Evolutionary conservation across 495 filamentous ascomycete species (phyloP).

Genomic region (Neurospora sp.): DNA sequence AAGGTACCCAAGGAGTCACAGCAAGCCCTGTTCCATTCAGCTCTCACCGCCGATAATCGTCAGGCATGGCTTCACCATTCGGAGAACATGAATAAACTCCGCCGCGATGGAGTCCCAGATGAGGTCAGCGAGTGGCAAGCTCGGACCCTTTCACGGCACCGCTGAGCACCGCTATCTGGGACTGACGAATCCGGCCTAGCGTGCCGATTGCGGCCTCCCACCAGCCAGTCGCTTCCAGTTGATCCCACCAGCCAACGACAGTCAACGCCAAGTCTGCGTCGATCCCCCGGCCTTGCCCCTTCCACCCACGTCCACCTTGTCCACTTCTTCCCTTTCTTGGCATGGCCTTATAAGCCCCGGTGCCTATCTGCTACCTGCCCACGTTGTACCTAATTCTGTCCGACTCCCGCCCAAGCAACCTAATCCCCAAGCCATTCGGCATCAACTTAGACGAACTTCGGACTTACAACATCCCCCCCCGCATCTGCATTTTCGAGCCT

Average conservation of each 20-base stretch:
- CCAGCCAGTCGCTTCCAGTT: neutral
- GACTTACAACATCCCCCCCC: neutral
- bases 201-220: neutral
- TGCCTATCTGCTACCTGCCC: neutral
- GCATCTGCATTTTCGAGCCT: neutral
- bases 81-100: neutral
- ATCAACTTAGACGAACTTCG: neutral
- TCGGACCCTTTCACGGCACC: neutral
- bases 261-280: neutral
- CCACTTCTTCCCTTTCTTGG: neutral
- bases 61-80: neutral
- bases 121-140: neutral
- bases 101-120: neutral
- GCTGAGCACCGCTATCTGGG: neutral
- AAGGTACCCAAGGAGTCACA: neutral
- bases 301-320: neutral
- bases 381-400: neutral
- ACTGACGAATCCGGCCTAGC: neutral
- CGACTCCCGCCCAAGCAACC: neutral
- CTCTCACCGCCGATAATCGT: neutral
- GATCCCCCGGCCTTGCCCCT: neutral
- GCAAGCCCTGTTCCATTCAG: neutral
- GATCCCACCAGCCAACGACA: neutral
- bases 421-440: neutral
- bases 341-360: neutral